Percentiles rank a stretch among this genome's conserved stretches.
Conservation (phyloP, 1,284 basidiomycete genomes). For the Paramarasmius palmivorus region DNA sequence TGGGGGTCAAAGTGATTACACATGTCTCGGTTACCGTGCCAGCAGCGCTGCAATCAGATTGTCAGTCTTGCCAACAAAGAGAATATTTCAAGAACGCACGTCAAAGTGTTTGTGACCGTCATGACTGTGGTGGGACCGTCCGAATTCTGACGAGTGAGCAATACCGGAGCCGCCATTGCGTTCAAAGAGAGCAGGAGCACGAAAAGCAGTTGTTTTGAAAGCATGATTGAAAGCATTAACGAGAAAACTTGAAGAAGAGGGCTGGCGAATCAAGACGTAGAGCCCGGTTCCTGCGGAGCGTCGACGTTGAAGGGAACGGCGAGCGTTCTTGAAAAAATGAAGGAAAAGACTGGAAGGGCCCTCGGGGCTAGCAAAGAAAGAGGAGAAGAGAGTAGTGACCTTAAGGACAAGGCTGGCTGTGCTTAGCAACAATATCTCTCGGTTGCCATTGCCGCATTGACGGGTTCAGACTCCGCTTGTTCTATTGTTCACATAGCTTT, state of each 20-base stretch:
- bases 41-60: slow-evolving; percentile 28
- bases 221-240: slow-evolving; percentile 29
- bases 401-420: too few relatives aligned
- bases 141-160: slow-evolving; percentile 12
- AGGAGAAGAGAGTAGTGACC: slow-evolving; percentile 17
- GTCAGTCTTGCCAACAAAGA: background rate
- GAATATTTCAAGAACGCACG: slow-evolving; percentile 17
- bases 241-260: slow-evolving; percentile 27
- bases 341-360: slow-evolving; percentile 57
- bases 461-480: background rate
- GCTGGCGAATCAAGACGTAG: slow-evolving; percentile 27
- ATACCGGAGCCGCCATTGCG: slow-evolving; percentile 25
- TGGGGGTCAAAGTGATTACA: slow-evolving; percentile 59
- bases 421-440: background rate
- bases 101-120: slow-evolving; percentile 20
- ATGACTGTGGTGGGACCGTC: slow-evolving; percentile 23
- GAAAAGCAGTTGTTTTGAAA: slow-evolving; percentile 29
- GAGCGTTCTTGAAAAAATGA: slow-evolving; percentile 30
- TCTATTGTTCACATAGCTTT: background rate
- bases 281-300: slow-evolving; percentile 59
- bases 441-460: background rate
- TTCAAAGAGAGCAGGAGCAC: slow-evolving; percentile 28
- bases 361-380: slow-evolving; percentile 44
- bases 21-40: slow-evolving; percentile 66
- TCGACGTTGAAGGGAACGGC: slow-evolving; percentile 38